Evolutionary conservation across 495 filamentous ascomycete species (phyloP).

Genomic region (Annulohypoxylon stygium): DNA sequence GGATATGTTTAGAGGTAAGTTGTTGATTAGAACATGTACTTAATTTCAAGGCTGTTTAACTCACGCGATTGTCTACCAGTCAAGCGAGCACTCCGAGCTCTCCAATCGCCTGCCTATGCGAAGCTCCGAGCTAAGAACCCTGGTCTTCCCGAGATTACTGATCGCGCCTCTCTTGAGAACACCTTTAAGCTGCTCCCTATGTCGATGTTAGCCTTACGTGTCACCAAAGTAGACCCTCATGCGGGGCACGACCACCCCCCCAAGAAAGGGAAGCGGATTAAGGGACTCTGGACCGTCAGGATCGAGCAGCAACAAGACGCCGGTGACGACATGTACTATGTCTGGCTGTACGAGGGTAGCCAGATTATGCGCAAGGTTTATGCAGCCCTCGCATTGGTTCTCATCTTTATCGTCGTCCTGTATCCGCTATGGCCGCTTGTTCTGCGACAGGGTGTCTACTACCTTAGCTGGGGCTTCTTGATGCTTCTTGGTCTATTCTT

Average conservation of each 20-base stretch:
- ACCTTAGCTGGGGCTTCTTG: conserved; percentile 94
- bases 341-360: conserved; percentile 95
- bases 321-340: conserved; percentile 89
- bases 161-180: conserved; percentile 88
- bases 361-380: conserved; percentile 95
- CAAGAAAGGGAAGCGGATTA: conserved; percentile 86
- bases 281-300: conserved; percentile 95
- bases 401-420: conserved; percentile 88
- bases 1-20: conserved; percentile 93
- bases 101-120: conserved; percentile 88
- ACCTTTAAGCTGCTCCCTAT: conserved; percentile 95
- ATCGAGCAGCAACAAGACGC: conserved; percentile 98
- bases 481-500: conserved; percentile 95
- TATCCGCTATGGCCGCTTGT: conserved; percentile 97
- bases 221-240: conserved; percentile 82
- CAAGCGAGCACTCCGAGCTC: conserved; percentile 94
- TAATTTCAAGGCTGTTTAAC: conserved; percentile 16
- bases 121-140: conserved; percentile 92
- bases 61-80: conserved; percentile 65
- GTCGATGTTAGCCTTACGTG: conserved; percentile 93
- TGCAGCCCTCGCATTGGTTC: conserved; percentile 81
- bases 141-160: conserved; percentile 86
- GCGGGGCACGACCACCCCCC: conserved; percentile 76
- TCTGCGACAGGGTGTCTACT: conserved; percentile 94
- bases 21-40: conserved; percentile 4